These are phyloP conservation scores for Debaryomyces psychrophilus DNA, from an alignment of 1,139 yeast species.

Conservation along the genomic window DNA sequence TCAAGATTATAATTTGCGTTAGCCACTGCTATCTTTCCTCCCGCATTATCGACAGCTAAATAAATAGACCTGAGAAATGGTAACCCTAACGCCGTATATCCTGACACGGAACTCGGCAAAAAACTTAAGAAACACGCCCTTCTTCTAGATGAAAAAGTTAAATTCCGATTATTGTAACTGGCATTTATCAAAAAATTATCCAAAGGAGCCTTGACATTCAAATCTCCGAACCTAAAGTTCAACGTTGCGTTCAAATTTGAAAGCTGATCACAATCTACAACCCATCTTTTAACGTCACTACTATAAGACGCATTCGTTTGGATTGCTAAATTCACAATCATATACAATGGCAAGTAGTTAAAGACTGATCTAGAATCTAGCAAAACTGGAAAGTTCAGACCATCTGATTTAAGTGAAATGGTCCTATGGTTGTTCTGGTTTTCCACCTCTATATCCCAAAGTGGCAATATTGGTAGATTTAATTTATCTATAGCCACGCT, in stretches of 20 bases:
- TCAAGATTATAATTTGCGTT: constrained; percentile 22
- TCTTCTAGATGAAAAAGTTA: constrained; percentile 57
- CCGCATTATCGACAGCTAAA: constrained; percentile 69
- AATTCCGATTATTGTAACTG: constrained; percentile 26
- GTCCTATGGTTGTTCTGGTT: constrained; percentile 41
- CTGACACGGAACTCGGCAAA: constrained; percentile 51
- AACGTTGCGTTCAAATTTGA: constrained; percentile 50
- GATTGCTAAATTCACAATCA: constrained; percentile 66
- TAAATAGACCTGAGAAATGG: constrained; percentile 60
- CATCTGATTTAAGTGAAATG: constrained; percentile 37
- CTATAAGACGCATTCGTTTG: constrained; percentile 75
- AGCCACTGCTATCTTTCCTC: constrained; percentile 55
- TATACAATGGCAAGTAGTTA: constrained; percentile 59
- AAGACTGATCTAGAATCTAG: constrained; percentile 61
- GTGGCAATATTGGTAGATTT: constrained; percentile 57
- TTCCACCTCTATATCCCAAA: constrained; percentile 55
- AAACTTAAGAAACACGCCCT: constrained; percentile 64
- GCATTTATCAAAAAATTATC: constrained; percentile 51
- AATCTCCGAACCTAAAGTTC: constrained; percentile 56
- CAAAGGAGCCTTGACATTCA: constrained; percentile 57
- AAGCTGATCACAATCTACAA: constrained; percentile 62
- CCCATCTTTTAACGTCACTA: constrained; percentile 56
- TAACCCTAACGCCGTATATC: constrained; percentile 63
- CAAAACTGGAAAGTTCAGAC: constrained; percentile 53
- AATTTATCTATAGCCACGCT: constrained; percentile 23